phyloP scores from a whole-genome alignment of 129 eudicot genomes.

The Gnaphalium uliginosum region DNA sequence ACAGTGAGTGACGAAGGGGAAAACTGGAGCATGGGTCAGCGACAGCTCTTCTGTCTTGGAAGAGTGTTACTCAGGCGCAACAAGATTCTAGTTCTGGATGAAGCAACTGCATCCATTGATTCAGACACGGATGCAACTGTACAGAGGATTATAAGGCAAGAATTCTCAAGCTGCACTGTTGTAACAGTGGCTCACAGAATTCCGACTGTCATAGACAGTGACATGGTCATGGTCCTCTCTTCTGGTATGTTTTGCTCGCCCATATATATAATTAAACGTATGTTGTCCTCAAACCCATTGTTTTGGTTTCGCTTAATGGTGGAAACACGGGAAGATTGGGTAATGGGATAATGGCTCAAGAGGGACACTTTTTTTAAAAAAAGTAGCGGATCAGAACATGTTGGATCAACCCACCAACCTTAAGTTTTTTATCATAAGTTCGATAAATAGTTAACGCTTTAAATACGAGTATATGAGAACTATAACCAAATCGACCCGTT shows the following conservation, averaged over 20 bases:
- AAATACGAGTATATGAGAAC: no score
- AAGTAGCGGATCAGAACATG: no score
- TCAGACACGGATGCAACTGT: constrained; percentile 62
- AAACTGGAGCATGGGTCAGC: constrained; percentile 79
- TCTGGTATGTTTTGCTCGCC: constrained; percentile 47
- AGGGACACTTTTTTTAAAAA: no score
- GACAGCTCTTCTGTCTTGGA: constrained; percentile 74
- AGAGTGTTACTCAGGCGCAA: constrained; percentile 54
- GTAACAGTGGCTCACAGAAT: constrained; percentile 77
- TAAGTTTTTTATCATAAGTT: no score
- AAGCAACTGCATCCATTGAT: constrained; percentile 88
- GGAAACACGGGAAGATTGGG: no score
- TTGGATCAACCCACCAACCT: no score
- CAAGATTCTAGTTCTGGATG: constrained; percentile 64
- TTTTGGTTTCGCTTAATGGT: constrained; percentile 1
- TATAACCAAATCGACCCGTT: no score
- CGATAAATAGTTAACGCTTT: no score
- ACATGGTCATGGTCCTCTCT: constrained; percentile 77
- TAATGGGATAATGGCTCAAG: no score
- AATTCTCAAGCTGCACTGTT: constrained; percentile 59
- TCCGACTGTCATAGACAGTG: constrained; percentile 78
- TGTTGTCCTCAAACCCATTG: no score
- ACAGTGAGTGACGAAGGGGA: constrained; percentile 70
- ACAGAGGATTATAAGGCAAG: constrained; percentile 63
- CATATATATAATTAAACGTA: not conserved